Conservation (phyloP, 2,329 filamentous ascomycete genomes). For the Hypoxylon sp. region DNA sequence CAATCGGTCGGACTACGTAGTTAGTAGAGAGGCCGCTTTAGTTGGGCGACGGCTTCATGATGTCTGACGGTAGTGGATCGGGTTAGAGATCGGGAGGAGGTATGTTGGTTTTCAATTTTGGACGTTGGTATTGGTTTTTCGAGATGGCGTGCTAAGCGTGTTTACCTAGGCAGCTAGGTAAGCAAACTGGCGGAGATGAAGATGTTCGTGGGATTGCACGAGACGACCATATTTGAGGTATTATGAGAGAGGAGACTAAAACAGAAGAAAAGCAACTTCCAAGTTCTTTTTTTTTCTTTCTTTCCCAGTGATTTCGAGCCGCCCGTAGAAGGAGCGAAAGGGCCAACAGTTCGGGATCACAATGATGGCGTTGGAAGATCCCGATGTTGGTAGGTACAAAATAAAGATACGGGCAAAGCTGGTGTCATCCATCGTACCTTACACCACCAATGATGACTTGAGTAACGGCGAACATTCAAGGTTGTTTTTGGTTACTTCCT, state of each 20-base stretch:
- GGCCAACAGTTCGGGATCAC: slow-evolving; percentile 23
- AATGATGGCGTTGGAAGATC: slow-evolving; percentile 40
- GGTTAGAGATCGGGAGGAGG: slow-evolving; percentile 4
- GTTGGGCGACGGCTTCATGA: slow-evolving; percentile 17
- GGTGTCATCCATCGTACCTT: slow-evolving; percentile 19
- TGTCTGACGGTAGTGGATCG: slow-evolving; percentile 8
- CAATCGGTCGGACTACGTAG: slow-evolving; percentile 8
- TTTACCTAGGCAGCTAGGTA: neutral
- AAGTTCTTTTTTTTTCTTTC: neutral
- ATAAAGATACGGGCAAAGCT: slow-evolving; percentile 12
- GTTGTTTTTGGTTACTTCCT: slow-evolving; percentile 13
- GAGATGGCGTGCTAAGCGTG: slow-evolving; percentile 2
- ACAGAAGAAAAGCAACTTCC: slow-evolving; percentile 22
- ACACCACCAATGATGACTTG: slow-evolving; percentile 22
- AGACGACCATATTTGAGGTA: slow-evolving; percentile 5
- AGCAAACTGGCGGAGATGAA: slow-evolving; percentile 38
- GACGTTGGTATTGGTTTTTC: slow-evolving; percentile 4
- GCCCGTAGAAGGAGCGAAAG: slow-evolving; percentile 24
- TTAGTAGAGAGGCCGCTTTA: slow-evolving; percentile 11
- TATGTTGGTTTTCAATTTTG: neutral
- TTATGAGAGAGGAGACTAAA: slow-evolving; percentile 18
- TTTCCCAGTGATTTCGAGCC: slow-evolving; percentile 27
- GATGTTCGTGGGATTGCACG: slow-evolving; percentile 26
- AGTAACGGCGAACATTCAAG: slow-evolving; percentile 7
- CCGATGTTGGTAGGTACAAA: slow-evolving; percentile 35